Conservation (phyloP, 2,329 filamentous ascomycete species). For the Fusarium subtropicale region DNA sequence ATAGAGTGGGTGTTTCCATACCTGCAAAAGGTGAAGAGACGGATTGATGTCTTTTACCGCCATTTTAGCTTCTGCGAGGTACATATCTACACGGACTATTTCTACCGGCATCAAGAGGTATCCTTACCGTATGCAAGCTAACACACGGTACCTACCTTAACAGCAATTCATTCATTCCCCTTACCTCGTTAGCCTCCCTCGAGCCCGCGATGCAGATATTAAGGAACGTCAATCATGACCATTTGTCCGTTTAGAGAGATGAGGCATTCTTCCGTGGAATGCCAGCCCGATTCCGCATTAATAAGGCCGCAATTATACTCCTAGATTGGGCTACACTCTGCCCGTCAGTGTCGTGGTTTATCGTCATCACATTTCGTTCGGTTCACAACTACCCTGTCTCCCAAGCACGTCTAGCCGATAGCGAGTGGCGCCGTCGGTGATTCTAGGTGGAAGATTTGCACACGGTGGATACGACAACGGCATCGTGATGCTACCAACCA, state of each 20-base stretch:
- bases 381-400: constrained; percentile 3
- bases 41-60: constrained; percentile 33
- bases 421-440: constrained; percentile 34
- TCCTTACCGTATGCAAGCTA: constrained; percentile 30
- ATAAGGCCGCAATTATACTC: constrained; percentile 29
- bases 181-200: constrained; percentile 33
- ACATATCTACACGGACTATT: constrained; percentile 19
- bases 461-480: constrained; percentile 33
- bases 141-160: constrained; percentile 17
- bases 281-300: constrained; percentile 24
- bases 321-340: neutral
- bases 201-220: constrained; percentile 32
- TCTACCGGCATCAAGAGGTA: constrained; percentile 24
- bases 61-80: constrained; percentile 29
- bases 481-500: constrained; percentile 26
- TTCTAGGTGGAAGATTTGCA: constrained; percentile 32
- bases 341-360: constrained; percentile 3
- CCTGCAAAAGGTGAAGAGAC: neutral
- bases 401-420: constrained; percentile 19
- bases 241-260: constrained; percentile 27
- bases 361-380: constrained; percentile 10
- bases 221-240: constrained; percentile 36
- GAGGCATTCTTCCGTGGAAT: constrained; percentile 33
- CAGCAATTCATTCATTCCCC: constrained; percentile 19
- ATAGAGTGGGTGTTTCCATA: constrained; percentile 30